Evolutionary conservation across 768 basidiomycete species (phyloP).

Genomic region (Russula dissimulans): DNA sequence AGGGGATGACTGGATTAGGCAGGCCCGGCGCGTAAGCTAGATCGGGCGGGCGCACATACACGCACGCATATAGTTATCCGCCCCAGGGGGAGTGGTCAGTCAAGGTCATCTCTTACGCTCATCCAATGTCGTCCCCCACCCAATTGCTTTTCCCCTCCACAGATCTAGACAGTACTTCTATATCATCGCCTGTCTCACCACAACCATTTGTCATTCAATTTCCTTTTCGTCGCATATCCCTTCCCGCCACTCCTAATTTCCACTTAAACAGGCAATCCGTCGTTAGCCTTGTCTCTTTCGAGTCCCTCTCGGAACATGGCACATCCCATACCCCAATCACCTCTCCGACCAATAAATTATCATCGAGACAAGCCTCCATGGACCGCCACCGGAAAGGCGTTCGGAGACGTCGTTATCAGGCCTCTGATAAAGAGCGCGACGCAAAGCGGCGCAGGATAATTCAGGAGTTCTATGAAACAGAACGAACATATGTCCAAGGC

Average conservation of each 20-base stretch:
- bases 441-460: constrained; percentile 60
- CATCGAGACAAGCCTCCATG: constrained; percentile 29
- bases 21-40: neutral
- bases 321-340: constrained; percentile 22
- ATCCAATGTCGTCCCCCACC: neutral
- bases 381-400: constrained; percentile 34
- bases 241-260: constrained; percentile 33
- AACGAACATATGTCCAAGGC: constrained; percentile 72
- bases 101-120: neutral
- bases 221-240: constrained; percentile 38
- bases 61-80: neutral
- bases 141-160: constrained; percentile 16
- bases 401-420: constrained; percentile 31
- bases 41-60: neutral
- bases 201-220: constrained; percentile 46
- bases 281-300: constrained; percentile 63
- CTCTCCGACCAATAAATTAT: constrained; percentile 25
- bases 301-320: constrained; percentile 53
- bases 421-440: constrained; percentile 39
- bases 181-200: constrained; percentile 1
- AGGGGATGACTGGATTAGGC: neutral
- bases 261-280: constrained; percentile 51
- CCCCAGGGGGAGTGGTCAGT: neutral
- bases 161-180: constrained; percentile 2
- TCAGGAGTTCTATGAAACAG: constrained; percentile 76